Evolutionary conservation across 2,329 filamentous ascomycete genomes (phyloP), one percentile per base, ranked within the genome.

Genomic region (Aspergillus ruber): DNA sequence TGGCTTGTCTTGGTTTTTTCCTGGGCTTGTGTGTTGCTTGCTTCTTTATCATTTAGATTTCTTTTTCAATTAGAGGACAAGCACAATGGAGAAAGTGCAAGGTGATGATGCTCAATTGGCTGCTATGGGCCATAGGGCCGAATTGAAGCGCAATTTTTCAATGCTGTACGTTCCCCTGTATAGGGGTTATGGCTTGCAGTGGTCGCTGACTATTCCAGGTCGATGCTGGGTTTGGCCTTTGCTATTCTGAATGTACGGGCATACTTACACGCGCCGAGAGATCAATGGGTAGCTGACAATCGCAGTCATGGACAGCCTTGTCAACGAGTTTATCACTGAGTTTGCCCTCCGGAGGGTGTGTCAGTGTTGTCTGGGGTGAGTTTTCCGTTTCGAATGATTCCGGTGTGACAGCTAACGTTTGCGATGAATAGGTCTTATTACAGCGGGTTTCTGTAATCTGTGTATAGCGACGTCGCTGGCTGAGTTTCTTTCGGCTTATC

Each of bases 361-460:
- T 79, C 6, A 78, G 83, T 49, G 83, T 90, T 36, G 77, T 90
- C 49, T 90, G 86, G 85, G 86, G 86, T 79, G 52, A 18, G 59
- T 36, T 20, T 41, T 36, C 20, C 9, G 2, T 27, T 40, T n/a
- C 9, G 20, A 39, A 23, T 27, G 5, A n/a, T 13, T 20, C 20
- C 27, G 6, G 43, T 35, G 25, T 9, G 13, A 13, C 1, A 15
- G 21, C 13, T 43, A 29, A 44, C 15, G 36, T 7, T 13, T 2
- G 12, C 4, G 4, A 29, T 29, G 25, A 2, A 13, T 27, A 66
- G 62, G 67, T 41, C 66, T 85, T 12, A 62, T 79, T 5, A 75
- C 78, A n/a, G 79, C 80, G 12, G 81, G 83, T 20, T 56, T 86
- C 42, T 87, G 84, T 69, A 88, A 88, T 56, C 60, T 88, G 10